Conservation (phyloP, 1,139 yeast species). For the Yamadazyma triangularis region DNA sequence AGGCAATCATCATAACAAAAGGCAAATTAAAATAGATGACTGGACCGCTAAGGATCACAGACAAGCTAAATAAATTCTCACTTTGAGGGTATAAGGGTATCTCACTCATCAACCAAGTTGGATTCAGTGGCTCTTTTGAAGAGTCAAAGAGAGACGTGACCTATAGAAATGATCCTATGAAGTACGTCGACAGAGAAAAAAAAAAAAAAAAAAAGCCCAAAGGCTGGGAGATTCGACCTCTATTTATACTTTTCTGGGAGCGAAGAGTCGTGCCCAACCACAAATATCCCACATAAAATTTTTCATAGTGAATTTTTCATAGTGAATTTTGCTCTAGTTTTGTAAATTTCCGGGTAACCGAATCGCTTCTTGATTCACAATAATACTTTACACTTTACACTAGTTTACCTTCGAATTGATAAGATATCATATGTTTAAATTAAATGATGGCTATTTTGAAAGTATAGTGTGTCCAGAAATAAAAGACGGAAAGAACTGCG, state of each 20-base stretch:
- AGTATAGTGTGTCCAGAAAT: conserved; percentile 23
- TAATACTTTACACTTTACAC: too few relatives aligned
- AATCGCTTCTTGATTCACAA: too few relatives aligned
- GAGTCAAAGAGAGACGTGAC: conserved; percentile 99
- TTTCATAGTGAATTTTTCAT: too few relatives aligned
- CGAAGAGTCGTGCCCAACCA: conserved; percentile 6
- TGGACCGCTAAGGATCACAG: conserved; percentile 80
- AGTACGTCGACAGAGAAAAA: conserved; percentile 50
- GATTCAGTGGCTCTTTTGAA: conserved; percentile 99
- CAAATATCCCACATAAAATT: too few relatives aligned
- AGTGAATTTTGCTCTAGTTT: too few relatives aligned
- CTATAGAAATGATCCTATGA: conserved; percentile 99
- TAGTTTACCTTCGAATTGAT: too few relatives aligned
- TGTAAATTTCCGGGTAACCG: too few relatives aligned
- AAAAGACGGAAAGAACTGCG: conserved; percentile 15
- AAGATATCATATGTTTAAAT: conserved; percentile 24
- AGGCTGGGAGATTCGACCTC: conserved; percentile 6
- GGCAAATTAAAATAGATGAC: conserved; percentile 23
- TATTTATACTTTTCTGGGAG: conserved; percentile 8
- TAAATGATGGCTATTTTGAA: conserved; percentile 14
- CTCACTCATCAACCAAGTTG: conserved; percentile 99
- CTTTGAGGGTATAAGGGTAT: conserved; percentile 94
- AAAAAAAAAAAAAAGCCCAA: too few relatives aligned
- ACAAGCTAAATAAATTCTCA: conserved; percentile 67
- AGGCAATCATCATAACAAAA: conserved; percentile 32